Evolutionary conservation across 306 rosid species (phyloP), one percentile per base, ranked within the genome.

Genomic region (Adenanthera pavonina): DNA sequence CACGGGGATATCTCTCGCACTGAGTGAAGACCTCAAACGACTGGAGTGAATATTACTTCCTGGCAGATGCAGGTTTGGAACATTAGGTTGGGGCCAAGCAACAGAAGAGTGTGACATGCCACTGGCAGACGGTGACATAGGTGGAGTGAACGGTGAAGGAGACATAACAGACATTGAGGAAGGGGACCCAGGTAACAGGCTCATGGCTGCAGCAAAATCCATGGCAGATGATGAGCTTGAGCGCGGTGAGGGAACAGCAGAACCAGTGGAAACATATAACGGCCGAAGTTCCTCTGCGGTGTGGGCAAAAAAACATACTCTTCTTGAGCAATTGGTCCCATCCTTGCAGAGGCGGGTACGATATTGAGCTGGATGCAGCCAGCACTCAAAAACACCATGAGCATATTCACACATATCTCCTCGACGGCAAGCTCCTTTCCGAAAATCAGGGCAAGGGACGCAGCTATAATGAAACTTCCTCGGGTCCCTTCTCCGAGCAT

Each of bases 401-500:
- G 97, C 98, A 83, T 94, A 94, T 78, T 94, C 98, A 40, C 98
- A 94, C 98, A 94, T 88, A 82, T 94, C 98, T 78, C 97, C 98
- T 0, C 98, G 91, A 54, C 98, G 84, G 80, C 98, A 94, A 79
- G 98, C 97, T 64, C 97, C 98, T 83, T 94, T 94, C 5, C 97
- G 92, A 76, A 94, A 94, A 78, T 92, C 97, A 51, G 98, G 98
- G 77, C 98, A 94, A 38, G 98, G 97, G 49, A 94, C 97, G 73
- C 98, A 94, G 85, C 98, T 94, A 70, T 94, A 94, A 76, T 94
- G 98, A 66, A 87, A 94, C 86, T 94, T 94, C 78, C 98, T 91
- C 2, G 98, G 98, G 78, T 94, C 98, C 92, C 98, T 92, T 81
- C 98, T 90, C 16, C 98, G 92, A 52, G 98, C 98, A 85, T 94